Evolutionary conservation across 2,329 filamentous ascomycete species (phyloP).

Genomic region (Fusarium sp.): DNA sequence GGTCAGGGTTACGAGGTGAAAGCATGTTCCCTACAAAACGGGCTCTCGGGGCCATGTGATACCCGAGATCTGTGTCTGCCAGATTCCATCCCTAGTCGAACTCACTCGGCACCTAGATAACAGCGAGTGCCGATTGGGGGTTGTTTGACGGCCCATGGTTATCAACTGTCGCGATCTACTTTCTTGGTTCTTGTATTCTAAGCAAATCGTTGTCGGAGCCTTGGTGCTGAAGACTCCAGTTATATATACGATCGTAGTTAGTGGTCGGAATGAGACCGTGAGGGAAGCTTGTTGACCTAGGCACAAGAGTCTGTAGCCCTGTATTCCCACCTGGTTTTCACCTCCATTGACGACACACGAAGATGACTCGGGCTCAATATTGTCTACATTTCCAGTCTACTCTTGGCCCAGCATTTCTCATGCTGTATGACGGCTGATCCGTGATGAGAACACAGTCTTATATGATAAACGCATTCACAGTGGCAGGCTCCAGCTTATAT

Average conservation of each 20-base stretch:
- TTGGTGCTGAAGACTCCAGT: neutral
- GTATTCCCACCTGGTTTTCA: too few species aligned
- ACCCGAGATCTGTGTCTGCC: neutral
- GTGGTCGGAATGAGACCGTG: too few species aligned
- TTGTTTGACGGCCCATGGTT: neutral
- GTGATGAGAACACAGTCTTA: too few species aligned
- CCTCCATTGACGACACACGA: too few species aligned
- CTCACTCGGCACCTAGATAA: neutral
- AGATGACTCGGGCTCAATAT: too few species aligned
- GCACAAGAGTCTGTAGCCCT: neutral
- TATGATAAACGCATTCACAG: too few species aligned
- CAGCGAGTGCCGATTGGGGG: neutral
- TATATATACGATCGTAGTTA: too few species aligned
- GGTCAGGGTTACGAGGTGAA: neutral
- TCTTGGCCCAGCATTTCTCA: too few species aligned
- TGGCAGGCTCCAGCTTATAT: too few species aligned
- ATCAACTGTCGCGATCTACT: neutral
- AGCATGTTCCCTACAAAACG: neutral
- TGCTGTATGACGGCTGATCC: too few species aligned
- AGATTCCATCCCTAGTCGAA: neutral
- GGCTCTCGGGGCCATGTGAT: neutral
- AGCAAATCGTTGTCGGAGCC: neutral
- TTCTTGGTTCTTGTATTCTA: neutral
- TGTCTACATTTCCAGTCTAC: too few species aligned
- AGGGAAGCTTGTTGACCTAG: neutral